These are phyloP conservation scores for Viola pubescens DNA, from an alignment of 441 rosid genomes.

Conservation along the genomic window DNA sequence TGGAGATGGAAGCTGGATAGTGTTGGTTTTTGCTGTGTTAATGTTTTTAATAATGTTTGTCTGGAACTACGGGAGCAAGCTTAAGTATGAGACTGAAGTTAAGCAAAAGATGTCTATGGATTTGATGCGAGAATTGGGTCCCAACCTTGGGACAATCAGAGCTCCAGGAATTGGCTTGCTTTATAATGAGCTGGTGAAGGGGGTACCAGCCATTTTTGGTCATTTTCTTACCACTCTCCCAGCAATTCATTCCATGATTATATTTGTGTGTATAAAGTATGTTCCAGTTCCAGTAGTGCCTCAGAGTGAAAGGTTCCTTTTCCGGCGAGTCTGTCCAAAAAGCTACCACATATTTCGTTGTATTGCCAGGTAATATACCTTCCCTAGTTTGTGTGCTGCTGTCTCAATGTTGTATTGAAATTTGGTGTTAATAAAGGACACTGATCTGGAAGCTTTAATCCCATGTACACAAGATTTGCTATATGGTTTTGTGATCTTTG, in stretches of 20 bases:
- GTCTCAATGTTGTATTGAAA: constrained; percentile 1
- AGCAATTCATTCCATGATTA: constrained; percentile 93
- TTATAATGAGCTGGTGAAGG: constrained; percentile 86
- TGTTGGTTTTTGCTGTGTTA: constrained; percentile 69
- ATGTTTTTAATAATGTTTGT: constrained; percentile 87
- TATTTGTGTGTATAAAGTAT: constrained; percentile 87
- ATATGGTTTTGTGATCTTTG: not conserved
- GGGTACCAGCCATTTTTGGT: constrained; percentile 91
- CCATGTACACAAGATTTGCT: not conserved
- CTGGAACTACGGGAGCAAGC: constrained; percentile 98
- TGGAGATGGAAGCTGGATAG: constrained; percentile 93
- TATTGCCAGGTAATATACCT: constrained; percentile 65
- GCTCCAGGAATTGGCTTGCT: constrained; percentile 98
- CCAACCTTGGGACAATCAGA: constrained; percentile 90
- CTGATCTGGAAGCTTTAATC: too few species aligned
- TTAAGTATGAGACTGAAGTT: constrained; percentile 94
- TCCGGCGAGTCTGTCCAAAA: constrained; percentile 83
- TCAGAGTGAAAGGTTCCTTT: constrained; percentile 88
- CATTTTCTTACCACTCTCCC: constrained; percentile 96
- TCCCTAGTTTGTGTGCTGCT: constrained; percentile 13
- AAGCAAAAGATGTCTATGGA: constrained; percentile 82
- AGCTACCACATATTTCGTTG: constrained; percentile 94
- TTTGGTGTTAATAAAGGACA: not conserved
- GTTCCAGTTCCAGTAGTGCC: constrained; percentile 97
- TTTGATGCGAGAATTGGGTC: constrained; percentile 80